Evolutionary conservation across 2,329 filamentous ascomycete genomes (phyloP).

Genomic region (Coniochaeta ligniaria): DNA sequence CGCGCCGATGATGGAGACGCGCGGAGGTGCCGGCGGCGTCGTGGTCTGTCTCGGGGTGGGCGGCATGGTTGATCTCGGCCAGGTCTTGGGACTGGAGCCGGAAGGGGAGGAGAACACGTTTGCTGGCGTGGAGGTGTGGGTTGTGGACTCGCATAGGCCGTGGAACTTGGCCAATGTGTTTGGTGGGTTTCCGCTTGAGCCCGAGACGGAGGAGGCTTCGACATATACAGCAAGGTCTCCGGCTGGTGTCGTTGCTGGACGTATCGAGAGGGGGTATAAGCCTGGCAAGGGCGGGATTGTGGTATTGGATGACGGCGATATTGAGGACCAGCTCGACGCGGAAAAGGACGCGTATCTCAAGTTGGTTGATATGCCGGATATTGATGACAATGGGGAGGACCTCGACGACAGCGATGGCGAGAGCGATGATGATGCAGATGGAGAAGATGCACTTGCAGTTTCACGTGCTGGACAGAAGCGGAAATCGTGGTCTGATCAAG

Average conservation of each 20-base stretch:
- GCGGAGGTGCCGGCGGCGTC: conserved; percentile 79
- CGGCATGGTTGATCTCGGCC: conserved; percentile 80
- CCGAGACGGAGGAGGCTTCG: conserved; percentile 37
- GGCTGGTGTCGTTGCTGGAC: conserved; percentile 64
- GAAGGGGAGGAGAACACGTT: conserved; percentile 62
- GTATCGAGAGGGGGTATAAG: conserved; percentile 63
- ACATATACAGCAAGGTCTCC: conserved; percentile 45
- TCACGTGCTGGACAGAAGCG: conserved; percentile 57
- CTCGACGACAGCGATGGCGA: conserved; percentile 52
- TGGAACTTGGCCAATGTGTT: conserved; percentile 96
- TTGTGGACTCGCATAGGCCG: conserved; percentile 82
- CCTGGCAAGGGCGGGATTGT: conserved; percentile 81
- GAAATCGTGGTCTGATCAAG: conserved; percentile 69
- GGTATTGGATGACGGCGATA: conserved; percentile 93
- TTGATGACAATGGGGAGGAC: conserved; percentile 66
- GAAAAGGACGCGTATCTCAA: conserved; percentile 80
- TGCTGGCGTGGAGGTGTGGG: conserved; percentile 89
- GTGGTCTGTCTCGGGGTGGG: conserved; percentile 91
- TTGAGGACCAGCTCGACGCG: conserved; percentile 68
- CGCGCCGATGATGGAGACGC: conserved; percentile 74
- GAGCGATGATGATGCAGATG: conserved; percentile 45
- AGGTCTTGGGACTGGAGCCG: conserved; percentile 66
- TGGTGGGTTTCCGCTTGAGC: conserved; percentile 58
- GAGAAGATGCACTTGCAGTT: conserved; percentile 15
- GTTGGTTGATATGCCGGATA: conserved; percentile 84